These are phyloP conservation scores for Aurantiochytrium sp. DNA, from an alignment of 108 stramenopile species.

Conservation along the genomic window DNA sequence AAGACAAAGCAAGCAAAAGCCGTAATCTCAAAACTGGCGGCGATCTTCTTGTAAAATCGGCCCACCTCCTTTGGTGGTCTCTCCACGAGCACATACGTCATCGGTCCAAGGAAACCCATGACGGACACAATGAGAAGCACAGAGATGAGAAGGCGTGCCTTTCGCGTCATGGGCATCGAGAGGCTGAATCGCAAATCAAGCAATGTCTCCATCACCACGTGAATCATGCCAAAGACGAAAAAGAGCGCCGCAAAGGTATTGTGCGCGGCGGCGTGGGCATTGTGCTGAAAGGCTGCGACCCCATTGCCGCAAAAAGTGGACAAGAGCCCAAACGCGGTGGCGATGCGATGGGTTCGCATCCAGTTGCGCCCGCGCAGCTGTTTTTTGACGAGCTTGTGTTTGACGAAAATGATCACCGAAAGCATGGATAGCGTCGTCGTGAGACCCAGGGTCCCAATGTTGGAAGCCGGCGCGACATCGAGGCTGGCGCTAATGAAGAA, in stretches of 20 bases:
- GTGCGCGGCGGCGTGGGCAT: not conserved
- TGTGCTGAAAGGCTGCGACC: constrained; percentile 8
- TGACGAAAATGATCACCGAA: constrained; percentile 8
- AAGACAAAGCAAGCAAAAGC: constrained; percentile 9
- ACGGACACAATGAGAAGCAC: not conserved
- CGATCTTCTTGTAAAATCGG: not conserved
- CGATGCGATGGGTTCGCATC: constrained; percentile 4
- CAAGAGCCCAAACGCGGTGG: not conserved
- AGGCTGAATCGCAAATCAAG: not conserved
- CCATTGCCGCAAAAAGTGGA: constrained; percentile 7
- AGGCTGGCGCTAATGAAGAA: not conserved
- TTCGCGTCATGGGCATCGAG: not conserved
- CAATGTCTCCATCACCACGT: not conserved
- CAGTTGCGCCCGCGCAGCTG: not conserved
- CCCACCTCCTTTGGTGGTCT: not conserved
- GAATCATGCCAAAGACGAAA: not conserved
- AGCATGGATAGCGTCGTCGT: not conserved
- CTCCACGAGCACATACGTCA: not conserved
- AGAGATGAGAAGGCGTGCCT: not conserved
- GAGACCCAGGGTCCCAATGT: not conserved
- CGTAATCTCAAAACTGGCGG: not conserved
- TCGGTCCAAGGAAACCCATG: not conserved
- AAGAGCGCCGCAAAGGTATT: constrained; percentile 6
- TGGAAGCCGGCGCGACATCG: not conserved
- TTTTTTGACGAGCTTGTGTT: constrained; percentile 5